Conservation (phyloP, 2,329 filamentous ascomycete genomes). For the Ceratocystis destructans region DNA sequence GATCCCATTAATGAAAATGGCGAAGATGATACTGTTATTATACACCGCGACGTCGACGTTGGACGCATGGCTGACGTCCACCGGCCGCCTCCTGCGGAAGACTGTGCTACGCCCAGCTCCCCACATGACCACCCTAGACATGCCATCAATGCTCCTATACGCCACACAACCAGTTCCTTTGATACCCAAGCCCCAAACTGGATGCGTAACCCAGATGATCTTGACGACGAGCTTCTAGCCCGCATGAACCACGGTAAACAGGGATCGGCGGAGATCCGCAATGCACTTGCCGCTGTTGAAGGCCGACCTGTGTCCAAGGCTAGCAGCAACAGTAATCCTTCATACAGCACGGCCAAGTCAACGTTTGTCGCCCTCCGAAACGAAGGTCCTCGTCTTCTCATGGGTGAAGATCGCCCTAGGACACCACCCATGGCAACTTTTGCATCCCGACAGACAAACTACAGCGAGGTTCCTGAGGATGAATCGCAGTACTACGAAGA, state of each 20-base stretch:
- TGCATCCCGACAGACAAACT: constrained; percentile 20
- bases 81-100: constrained; percentile 14
- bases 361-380: constrained; percentile 39
- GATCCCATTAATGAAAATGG: constrained; percentile 28
- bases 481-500: constrained; percentile 28
- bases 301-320: constrained; percentile 28
- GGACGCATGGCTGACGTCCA: constrained; percentile 12
- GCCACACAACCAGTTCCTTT: neutral
- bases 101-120: neutral
- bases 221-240: constrained; percentile 41
- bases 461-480: constrained; percentile 22
- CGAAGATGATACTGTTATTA: constrained; percentile 33
- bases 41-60: constrained; percentile 20
- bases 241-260: constrained; percentile 27
- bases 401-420: constrained; percentile 23
- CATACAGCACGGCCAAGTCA: constrained; percentile 41
- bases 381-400: constrained; percentile 38
- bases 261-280: constrained; percentile 18
- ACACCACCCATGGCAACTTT: neutral
- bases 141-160: neutral
- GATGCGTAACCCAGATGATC: constrained; percentile 33
- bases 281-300: constrained; percentile 20
- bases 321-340: constrained; percentile 27
- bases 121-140: neutral
- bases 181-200: constrained; percentile 30